Base-by-base conservation (phyloP, 495 filamentous ascomycete species). In the Penicillium goetzii region DNA sequence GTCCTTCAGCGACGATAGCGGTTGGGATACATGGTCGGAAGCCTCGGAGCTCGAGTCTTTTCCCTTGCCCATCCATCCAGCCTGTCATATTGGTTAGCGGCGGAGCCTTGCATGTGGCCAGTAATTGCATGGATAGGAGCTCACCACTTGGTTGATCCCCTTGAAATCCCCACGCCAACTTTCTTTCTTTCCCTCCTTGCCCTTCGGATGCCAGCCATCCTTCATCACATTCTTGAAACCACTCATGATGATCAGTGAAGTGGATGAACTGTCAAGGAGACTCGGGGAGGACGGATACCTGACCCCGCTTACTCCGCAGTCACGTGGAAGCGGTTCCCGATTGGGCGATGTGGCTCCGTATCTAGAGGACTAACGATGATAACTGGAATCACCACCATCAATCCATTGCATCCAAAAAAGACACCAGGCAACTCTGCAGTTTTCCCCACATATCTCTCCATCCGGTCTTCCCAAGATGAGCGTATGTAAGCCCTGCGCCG, bases 1-100 rank as follows among this genome's bases (percentile, higher is more conserved):
- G 73, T 99, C 95, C 68, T 89, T 88, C 21, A 99, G 81, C 2
- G 89, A 81, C 4, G 87, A 84, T n/a, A 96, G 73, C 2, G 95
- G 94, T 6, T 81, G 78, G 19, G 92, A 86, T 64, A 84, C 78
- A 69, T 89, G 83, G 4, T 83, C 73, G 61, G 66, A 68, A 19
- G 69, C 67, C 41, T 80, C 73, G 12, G 61, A 59, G 56, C 74
- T 72, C 10, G 75, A 53, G 45, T 81, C 73, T 59, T 83, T 84
- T 36, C 82, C 82, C 61, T 84, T 85, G 3, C 84, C 84, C 73
- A 86, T 66, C 63, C 65, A 72, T 33, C 68, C 68, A 10, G 70
- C 70, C 70, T 72, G 53, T 34, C 43, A 43, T 25, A 21, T 33
- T 9, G 14, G 58, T 63, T 59, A 70, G 60, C 49, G 58, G 43